Conservation (phyloP, 1,284 basidiomycete genomes). For the Apiotrichum montevideense region DNA sequence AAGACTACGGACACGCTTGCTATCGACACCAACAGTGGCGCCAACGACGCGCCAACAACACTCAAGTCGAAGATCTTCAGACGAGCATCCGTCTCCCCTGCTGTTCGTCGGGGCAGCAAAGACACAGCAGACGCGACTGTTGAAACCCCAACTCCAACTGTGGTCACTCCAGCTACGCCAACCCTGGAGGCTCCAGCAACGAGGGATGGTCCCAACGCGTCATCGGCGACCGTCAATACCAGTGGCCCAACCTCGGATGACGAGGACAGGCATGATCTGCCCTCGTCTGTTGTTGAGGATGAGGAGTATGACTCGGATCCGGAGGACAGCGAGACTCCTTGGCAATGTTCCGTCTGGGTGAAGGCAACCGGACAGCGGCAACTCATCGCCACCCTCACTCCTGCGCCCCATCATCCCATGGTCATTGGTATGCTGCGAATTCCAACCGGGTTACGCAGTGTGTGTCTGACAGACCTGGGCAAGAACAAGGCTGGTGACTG, state of each 20-base stretch:
- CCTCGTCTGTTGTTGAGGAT: neutral
- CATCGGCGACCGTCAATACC: neutral
- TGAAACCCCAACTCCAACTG: no score
- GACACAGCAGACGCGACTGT: no score
- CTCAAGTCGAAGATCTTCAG: neutral
- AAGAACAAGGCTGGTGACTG: neutral
- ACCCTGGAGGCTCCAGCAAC: no score
- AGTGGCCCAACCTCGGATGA: neutral
- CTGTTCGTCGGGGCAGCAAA: neutral
- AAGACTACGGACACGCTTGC: neutral
- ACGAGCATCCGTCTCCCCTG: neutral
- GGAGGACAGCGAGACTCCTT: slow-evolving; percentile 91
- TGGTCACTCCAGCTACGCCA: neutral
- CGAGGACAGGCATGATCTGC: no score
- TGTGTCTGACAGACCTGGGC: slow-evolving; percentile 46
- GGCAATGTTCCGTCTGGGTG: slow-evolving; percentile 63
- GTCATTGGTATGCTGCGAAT: slow-evolving; percentile 85
- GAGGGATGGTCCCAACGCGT: no score
- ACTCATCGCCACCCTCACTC: slow-evolving; percentile 65
- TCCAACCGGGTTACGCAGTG: slow-evolving; percentile 72
- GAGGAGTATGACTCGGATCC: slow-evolving; percentile 63
- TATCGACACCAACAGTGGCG: no score
- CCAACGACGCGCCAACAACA: neutral
- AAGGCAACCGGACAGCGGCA: slow-evolving; percentile 35
- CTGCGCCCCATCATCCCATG: slow-evolving; percentile 94